Evolutionary conservation across 495 filamentous ascomycete species (phyloP), one percentile per base, ranked within the genome.

Genomic region (Stereocaulon alpinum): DNA sequence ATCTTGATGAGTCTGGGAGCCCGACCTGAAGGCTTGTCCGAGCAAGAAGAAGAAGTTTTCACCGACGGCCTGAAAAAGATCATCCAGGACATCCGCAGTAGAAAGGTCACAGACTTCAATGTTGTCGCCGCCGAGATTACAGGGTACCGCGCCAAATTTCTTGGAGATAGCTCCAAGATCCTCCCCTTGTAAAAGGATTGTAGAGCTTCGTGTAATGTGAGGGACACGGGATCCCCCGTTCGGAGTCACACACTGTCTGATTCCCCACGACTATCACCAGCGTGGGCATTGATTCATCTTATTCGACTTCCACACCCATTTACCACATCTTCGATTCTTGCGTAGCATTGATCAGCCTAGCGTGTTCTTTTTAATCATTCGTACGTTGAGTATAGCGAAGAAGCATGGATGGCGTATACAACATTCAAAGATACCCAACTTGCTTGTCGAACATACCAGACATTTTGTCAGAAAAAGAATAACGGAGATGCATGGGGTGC

Each of bases 1-100:
- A 87, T 95, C 51, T 84, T 96, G 51, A 77, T 89, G 58, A 82
- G 94, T 61, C 82, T 96, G 67, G 89, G 89, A 61, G 82, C 83
- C 6, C 53, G 48, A 60, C 77, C 78, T 53, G 88, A 91, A 65
- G 84, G 85, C 51, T 83, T 82, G 64, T 81, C 74, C 22, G 78
- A 82, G 61, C 84, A 88, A 70, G 82, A 89, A 64, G 82, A 81
- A 70, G 75, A 79, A 63, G 75, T 76, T 60, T 98, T 90, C 73
- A 82, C 84, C 53, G 76, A 80, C 53, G 91, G 91, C 37, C 73
- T 98, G 50, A 85, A 82, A 62, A 74, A 81, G 60, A 80, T 92
- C 37, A 85, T 98, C 63, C 81, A 84, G 64, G 79, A 85, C 40
- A 78, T 96, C 68, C 85, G 86, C 61, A 74, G 76, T 69, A 81